phyloP scores from a whole-genome alignment of 345 rosid species.

The Gossypioides kirkii region DNA sequence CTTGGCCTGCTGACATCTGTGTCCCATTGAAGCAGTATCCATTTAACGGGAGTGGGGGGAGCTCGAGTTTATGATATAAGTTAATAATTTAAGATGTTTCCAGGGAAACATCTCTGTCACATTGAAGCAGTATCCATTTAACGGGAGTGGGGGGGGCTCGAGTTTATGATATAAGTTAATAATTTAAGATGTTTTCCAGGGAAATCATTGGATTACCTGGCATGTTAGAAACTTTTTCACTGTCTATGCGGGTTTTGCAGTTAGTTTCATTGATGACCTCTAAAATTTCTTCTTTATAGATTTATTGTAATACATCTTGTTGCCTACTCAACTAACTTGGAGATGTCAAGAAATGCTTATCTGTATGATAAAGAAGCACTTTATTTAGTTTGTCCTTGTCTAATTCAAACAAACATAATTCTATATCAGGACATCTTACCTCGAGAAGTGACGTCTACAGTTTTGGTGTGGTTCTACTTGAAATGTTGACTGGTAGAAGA shows the following conservation, averaged over 20 bases:
- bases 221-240: neutral
- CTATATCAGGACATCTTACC: slow-evolving; percentile 63
- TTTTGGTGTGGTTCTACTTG: slow-evolving; percentile 76
- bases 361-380: neutral
- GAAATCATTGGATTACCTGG: neutral
- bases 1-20: neutral
- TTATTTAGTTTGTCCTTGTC: neutral
- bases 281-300: neutral
- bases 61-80: neutral
- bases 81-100: neutral
- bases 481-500: slow-evolving; percentile 71
- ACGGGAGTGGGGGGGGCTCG: neutral
- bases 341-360: neutral
- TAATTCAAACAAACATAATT: slow-evolving; percentile 11
- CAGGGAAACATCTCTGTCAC: neutral
- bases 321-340: neutral
- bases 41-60: neutral
- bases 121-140: neutral
- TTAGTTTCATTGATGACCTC: neutral
- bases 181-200: neutral
- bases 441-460: slow-evolving; percentile 84
- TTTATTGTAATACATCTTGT: neutral
- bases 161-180: neutral
- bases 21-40: neutral
- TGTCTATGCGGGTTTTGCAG: neutral